Evolutionary conservation across 768 basidiomycete species (phyloP), one percentile per base, ranked within the genome.

Genomic region (Inosperma sp.): DNA sequence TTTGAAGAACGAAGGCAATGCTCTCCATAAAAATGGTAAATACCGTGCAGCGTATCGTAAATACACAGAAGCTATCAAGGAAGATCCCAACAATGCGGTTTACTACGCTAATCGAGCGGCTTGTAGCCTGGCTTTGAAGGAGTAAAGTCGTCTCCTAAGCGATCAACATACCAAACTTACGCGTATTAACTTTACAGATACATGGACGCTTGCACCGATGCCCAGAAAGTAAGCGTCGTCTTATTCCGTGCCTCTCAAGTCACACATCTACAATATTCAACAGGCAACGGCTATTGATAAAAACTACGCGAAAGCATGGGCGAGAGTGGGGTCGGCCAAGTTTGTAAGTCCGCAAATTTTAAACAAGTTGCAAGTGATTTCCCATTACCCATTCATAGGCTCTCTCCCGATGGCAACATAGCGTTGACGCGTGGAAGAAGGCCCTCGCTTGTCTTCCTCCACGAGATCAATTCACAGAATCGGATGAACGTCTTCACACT

Each of bases 31-130:
- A 9, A 60, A 66, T 48, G 61, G 68, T 27, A 54, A 71, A 22
- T 73, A 67, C 51, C 44, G 51, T 14, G 65, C 56, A 5, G 75
- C 73, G 5, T 65, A 68, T 48, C 44, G n/a, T n/a, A n/a, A n/a
- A n/a, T n/a, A 75, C 54, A 63, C 70, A 1, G 65, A 70, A 40
- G 76, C 74, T 8, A 74, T 78, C 54, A 63, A 63, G 42, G 59
- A 63, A 49, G 66, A 72, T 29, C 65, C 65, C 7, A 57, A 60
- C 16, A 73, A 74, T 54, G 69, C 74, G 0, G 57, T 78, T 4
- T 59, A 76, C n/a, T 74, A 70, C 53, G 67, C 70, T 17, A n/a
- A n/a, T n/a, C 71, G 75, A 13, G 73, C 76, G 3, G 76, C 74
- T n/a, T 67, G 67, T 44, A 60, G 59, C 30, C 50, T 72, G 27